Conservation (phyloP, 495 filamentous ascomycete species). For the Podospora didyma region DNA sequence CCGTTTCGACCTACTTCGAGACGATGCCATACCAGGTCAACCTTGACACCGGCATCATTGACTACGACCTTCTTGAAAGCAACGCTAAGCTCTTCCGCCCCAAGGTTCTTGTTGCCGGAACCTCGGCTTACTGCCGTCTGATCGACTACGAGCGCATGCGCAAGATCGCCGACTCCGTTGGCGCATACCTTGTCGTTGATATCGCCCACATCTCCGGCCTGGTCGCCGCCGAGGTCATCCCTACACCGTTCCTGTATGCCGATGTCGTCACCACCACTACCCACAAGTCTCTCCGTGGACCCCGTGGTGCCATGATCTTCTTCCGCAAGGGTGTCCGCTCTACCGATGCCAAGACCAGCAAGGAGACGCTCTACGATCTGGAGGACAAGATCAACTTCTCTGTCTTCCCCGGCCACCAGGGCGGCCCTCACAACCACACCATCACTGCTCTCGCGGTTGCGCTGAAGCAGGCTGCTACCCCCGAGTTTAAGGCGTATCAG, state of each 20-base stretch:
- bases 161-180: slow-evolving; percentile 90
- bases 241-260: slow-evolving; percentile 87
- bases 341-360: slow-evolving; percentile 82
- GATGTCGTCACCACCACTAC: slow-evolving; percentile 99
- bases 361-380: slow-evolving; percentile 88
- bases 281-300: slow-evolving; percentile 98
- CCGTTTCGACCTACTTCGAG: slow-evolving; percentile 92
- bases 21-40: slow-evolving; percentile 91
- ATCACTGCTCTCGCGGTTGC: slow-evolving; percentile 98
- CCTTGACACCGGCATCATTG: slow-evolving; percentile 91
- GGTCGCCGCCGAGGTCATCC: slow-evolving; percentile 88
- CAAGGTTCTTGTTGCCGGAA: slow-evolving; percentile 93
- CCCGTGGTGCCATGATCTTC: slow-evolving; percentile 99
- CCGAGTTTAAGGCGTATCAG: slow-evolving; percentile 97
- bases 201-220: slow-evolving; percentile 99
- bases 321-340: slow-evolving; percentile 93
- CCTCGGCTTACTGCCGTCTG: slow-evolving; percentile 95
- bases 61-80: slow-evolving; percentile 90
- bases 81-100: slow-evolving; percentile 93
- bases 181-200: slow-evolving; percentile 91
- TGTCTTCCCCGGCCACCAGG: slow-evolving; percentile 99
- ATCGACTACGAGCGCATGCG: slow-evolving; percentile 98
- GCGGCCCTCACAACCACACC: slow-evolving; percentile 99
- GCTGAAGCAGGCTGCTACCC: slow-evolving; percentile 86
- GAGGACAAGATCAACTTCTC: slow-evolving; percentile 98